Conservation (phyloP, 1,284 basidiomycete genomes). For the Trichosporon asahii region DNA sequence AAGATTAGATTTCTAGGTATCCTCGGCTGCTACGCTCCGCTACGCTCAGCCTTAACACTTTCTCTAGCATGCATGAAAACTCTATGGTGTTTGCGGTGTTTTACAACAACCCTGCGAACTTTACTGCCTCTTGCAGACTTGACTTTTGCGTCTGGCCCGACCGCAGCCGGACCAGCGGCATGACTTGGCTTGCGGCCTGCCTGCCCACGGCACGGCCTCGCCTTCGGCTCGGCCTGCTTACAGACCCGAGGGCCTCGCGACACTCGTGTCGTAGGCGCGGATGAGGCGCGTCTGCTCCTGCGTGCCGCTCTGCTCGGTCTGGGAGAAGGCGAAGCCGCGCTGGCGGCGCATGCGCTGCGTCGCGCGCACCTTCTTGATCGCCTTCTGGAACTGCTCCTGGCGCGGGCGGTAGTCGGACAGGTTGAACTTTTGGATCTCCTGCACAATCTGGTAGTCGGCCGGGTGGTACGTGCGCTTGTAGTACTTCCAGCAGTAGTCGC, state of each 20-base stretch:
- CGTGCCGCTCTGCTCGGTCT: conserved; percentile 71
- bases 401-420: conserved; percentile 94
- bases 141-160: too few relatives aligned
- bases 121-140: background rate
- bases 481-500: conserved; percentile 96
- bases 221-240: conserved; percentile 20
- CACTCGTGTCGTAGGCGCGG: conserved; percentile 79
- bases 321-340: conserved; percentile 92
- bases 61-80: background rate
- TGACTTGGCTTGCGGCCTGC: too few relatives aligned
- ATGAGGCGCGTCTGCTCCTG: conserved; percentile 85
- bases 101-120: background rate
- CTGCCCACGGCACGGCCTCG: background rate
- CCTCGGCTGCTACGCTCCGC: too few relatives aligned
- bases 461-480: conserved; percentile 88
- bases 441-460: conserved; percentile 91
- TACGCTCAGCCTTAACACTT: background rate
- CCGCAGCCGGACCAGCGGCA: too few relatives aligned
- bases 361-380: conserved; percentile 95
- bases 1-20: too few relatives aligned
- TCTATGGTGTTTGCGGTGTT: background rate
- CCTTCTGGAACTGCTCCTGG: conserved; percentile 98
- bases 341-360: conserved; percentile 91
- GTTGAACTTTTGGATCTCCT: conserved; percentile 95
- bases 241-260: conserved; percentile 48